Base-by-base conservation (phyloP, 2,329 filamentous ascomycete species). In the Ilyonectria robusta region DNA sequence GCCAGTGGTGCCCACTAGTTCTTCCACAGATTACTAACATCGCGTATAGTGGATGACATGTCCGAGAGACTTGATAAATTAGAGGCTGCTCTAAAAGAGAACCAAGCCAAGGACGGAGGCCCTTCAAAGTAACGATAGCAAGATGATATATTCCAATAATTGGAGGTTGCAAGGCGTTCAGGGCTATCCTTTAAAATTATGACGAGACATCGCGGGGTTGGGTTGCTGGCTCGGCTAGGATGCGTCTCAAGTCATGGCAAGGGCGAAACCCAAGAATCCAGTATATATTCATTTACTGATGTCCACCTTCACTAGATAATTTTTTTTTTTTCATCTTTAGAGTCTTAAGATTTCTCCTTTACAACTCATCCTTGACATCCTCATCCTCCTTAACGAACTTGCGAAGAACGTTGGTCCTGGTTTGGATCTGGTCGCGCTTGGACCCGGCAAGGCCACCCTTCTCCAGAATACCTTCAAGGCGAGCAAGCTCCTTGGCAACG, bases 391-490 rank as follows among this genome's bases (percentile, higher is more conserved):
- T 83, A 64, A 85, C 81, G 80, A 98, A 98, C 81, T 89, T 92
- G 79, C 88, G 89, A 66, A 98, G 86, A 72, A 98, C 93, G 84
- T 98, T 98, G 81, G 90, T 92, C 85, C 97, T 93, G 82, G 87
- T 91, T 66, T 91, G 90, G 72, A 98, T 83, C 83, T 98, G 95
- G 78, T 98, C 95, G 48, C 94, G 81, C 91, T 98, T 98, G 81
- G 92, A 87, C 29, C 91, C 91, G 6, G 93, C 93, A 56, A 98
- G 87, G 68, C 93, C 94, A 70, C 95, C 94, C 89, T 97, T 97
- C 83, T 89, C 88, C 70, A 98, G 84, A 73, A 98, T 88, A 73
- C 92, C 90, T 75, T 94, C 88, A 69, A 98, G 86, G 70, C 95
- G 89, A 68, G 90, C 87, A 70, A 95, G 85, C 87, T 98, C 95